Percentiles rank a stretch among this genome's conserved stretches.
Conservation (phyloP, 441 rosid genomes). For the Lagerstroemia fauriei region DNA sequence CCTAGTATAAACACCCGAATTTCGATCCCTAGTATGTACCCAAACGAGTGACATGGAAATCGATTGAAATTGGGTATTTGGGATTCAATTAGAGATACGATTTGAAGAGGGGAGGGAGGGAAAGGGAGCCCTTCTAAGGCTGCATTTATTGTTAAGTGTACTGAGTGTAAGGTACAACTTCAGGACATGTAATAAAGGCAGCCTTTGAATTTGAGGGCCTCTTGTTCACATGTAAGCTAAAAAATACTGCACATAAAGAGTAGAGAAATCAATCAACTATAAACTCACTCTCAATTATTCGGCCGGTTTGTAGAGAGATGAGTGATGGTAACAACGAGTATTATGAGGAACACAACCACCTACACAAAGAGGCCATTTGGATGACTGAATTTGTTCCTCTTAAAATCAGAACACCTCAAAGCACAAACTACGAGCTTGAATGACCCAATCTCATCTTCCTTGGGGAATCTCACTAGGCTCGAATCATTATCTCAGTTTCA, state of each 20-base stretch:
- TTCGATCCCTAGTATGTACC: background rate
- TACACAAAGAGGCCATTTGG: slow-evolving; percentile 37
- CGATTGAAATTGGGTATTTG: no score
- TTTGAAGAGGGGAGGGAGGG: no score
- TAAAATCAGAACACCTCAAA: slow-evolving; percentile 45
- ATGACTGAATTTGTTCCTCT: slow-evolving; percentile 17
- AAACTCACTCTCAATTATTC: slow-evolving; percentile 34
- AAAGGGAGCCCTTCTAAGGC: no score
- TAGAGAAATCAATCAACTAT: background rate
- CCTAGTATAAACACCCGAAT: no score
- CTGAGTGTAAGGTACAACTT: no score
- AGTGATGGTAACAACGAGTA: slow-evolving; percentile 55
- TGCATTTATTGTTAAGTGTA: no score
- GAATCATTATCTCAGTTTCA: background rate
- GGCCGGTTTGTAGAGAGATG: slow-evolving; percentile 39
- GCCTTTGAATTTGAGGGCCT: no score
- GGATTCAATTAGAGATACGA: no score
- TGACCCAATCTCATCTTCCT: slow-evolving; percentile 12
- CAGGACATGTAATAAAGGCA: no score
- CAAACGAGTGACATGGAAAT: background rate
- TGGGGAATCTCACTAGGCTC: slow-evolving; percentile 33
- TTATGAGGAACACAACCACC: slow-evolving; percentile 51
- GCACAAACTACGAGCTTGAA: background rate
- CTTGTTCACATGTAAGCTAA: no score
- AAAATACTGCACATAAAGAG: no score